Base-by-base conservation (phyloP, 768 basidiomycete species). In the Auricularia sp. region DNA sequence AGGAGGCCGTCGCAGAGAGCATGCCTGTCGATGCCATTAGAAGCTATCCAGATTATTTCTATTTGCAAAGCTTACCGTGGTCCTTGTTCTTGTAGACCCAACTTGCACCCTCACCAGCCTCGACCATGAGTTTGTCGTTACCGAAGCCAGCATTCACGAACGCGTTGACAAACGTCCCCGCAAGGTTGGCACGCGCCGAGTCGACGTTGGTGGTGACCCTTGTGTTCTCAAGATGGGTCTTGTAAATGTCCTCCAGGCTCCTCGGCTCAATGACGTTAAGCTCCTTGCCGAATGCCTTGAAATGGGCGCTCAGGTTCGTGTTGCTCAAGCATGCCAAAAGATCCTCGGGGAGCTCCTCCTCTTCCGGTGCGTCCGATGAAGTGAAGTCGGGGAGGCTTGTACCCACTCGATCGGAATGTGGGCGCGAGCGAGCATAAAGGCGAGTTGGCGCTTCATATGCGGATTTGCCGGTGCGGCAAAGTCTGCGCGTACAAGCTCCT, bases 81-180 rank as follows among this genome's bases (percentile, higher is more conserved):
- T 98, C 96, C 78, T 98, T 98, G 81, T 98, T 98, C 83, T 98
- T 98, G 82, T 98, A 99, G 65, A 99, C 93, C 94, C 94, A 99
- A 70, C 93, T 95, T 75, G 86, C 92, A 14, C 97, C 96, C 71
- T 97, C 95, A 66, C 94, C 91, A 1, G 94, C 96, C 72, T 88
- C 89, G 4, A 95, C 94, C 92, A 99, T 96, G 63, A 99, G 83
- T 74, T 97, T 98, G 75, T 99, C 97, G 73, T 99, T 99, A 29
- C 94, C 94, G 72, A 95, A 99, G 0, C 96, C 97, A 54, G 94
- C 96, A 71, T 99, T 99, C 63, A 98, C 96, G 67, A 98, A 99
- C 1, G 94, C 97, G 71, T 99, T 98, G 67, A 99, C 97, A 68
- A 98, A 98, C 1, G 96, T 97, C 3, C 94, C 92, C 0, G 97